These are phyloP conservation scores for Turnera subulata DNA, from an alignment of 345 rosid genomes.

Conservation along the genomic window DNA sequence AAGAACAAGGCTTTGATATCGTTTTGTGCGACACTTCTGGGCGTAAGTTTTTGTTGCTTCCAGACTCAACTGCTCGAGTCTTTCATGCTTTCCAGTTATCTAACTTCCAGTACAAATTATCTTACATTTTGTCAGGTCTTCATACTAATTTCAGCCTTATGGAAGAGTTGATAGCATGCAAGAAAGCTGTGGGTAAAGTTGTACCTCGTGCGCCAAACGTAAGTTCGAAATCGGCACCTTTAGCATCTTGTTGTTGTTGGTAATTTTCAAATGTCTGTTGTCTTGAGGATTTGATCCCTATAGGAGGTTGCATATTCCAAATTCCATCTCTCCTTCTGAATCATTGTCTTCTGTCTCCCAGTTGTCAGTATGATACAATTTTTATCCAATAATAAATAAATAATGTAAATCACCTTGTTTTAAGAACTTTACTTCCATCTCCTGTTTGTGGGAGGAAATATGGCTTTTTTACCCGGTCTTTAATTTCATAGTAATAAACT, in stretches of 20 bases:
- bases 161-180: conserved; percentile 93
- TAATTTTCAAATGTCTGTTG: conserved; percentile 1
- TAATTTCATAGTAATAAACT: background rate
- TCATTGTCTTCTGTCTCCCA: background rate
- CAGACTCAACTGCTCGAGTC: conserved; percentile 11
- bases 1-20: conserved; percentile 75
- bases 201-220: conserved; percentile 84
- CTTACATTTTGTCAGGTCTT: conserved; percentile 50
- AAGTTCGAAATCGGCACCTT: conserved; percentile 21
- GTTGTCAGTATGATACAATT: background rate
- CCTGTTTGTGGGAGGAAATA: background rate
- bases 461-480: background rate
- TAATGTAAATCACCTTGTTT: no score
- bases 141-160: conserved; percentile 93
- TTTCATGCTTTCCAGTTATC: conserved; percentile 17
- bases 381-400: no score
- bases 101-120: conserved; percentile 7
- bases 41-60: conserved; percentile 50
- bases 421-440: background rate
- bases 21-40: conserved; percentile 96
- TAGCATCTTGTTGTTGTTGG: background rate
- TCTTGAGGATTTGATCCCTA: background rate
- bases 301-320: background rate
- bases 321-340: background rate
- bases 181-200: conserved; percentile 76